These are phyloP conservation scores for Medicago lupulina DNA, from an alignment of 306 rosid genomes.

Conservation along the genomic window DNA sequence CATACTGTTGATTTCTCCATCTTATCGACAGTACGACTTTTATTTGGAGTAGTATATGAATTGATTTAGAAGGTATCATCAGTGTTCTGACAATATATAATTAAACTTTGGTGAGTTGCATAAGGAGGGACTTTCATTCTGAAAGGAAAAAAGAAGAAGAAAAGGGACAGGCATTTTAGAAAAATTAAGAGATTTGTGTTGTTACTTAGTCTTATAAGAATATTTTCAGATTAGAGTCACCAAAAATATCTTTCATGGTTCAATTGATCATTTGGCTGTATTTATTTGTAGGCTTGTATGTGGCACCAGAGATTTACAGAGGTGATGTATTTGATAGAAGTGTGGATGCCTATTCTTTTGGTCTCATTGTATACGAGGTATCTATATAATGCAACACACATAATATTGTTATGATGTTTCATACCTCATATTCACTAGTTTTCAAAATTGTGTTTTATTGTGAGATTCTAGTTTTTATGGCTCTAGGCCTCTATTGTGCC, in stretches of 20 bases:
- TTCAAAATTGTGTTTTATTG: conserved; percentile 15
- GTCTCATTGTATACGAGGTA: conserved; percentile 93
- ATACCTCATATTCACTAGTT: conserved; percentile 3
- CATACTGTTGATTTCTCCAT: conserved; percentile 9
- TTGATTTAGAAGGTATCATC: conserved; percentile 3
- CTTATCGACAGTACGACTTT: conserved; percentile 5
- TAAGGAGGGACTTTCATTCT: conserved; percentile 33
- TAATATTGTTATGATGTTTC: conserved; percentile 37
- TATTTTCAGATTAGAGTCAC: conserved; percentile 20
- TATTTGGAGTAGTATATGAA: conserved; percentile 19
- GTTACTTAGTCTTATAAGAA: conserved; percentile 9
- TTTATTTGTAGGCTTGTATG: conserved; percentile 65
- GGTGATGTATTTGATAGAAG: conserved; percentile 81
- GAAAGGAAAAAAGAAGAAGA: conserved; percentile 4
- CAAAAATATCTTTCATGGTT: conserved; percentile 23
- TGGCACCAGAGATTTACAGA: conserved; percentile 91
- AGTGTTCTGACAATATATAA: conserved; percentile 1
- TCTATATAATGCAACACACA: conserved; percentile 19
- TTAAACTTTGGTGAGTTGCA: background rate
- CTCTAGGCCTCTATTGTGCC: conserved; percentile 22
- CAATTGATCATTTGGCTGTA: conserved; percentile 43
- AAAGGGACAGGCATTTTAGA: conserved; percentile 26
- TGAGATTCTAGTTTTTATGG: conserved; percentile 36
- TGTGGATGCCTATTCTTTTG: conserved; percentile 89
- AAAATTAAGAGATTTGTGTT: conserved; percentile 26